Conservation (phyloP, 2,329 filamentous ascomycete species). For the Clonostachys rhizophaga region DNA sequence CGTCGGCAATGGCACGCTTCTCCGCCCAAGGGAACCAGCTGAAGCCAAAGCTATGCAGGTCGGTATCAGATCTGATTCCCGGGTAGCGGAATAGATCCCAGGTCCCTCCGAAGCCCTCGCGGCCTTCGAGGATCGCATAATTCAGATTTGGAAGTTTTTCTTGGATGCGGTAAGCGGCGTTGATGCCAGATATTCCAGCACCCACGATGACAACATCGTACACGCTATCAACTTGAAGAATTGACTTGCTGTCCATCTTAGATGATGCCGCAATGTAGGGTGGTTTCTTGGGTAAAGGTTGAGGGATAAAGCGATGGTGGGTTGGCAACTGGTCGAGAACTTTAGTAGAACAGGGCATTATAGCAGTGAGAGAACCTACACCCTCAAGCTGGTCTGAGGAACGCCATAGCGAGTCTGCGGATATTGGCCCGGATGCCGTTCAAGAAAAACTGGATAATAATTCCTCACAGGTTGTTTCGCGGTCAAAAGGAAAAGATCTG, state of each 20-base stretch:
- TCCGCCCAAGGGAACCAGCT: conserved; percentile 65
- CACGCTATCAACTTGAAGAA: neutral
- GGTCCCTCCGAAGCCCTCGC: conserved; percentile 65
- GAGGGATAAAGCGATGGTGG: too few relatives aligned
- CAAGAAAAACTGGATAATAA: too few relatives aligned
- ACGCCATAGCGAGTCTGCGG: too few relatives aligned
- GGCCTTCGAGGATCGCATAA: conserved; percentile 65
- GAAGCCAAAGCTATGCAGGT: conserved; percentile 62
- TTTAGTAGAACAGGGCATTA: too few relatives aligned
- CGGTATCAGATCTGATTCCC: conserved; percentile 62
- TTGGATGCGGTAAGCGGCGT: conserved; percentile 64
- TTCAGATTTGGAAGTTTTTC: conserved; percentile 44
- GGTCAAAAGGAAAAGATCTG: too few relatives aligned
- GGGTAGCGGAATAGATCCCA: conserved; percentile 78
- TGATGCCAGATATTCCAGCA: conserved; percentile 71
- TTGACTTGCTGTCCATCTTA: neutral
- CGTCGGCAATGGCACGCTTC: conserved; percentile 44
- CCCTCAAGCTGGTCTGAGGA: too few relatives aligned
- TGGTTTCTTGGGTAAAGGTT: too few relatives aligned
- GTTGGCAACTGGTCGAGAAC: too few relatives aligned
- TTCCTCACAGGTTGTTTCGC: too few relatives aligned
- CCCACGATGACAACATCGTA: conserved; percentile 62
- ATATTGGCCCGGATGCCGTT: too few relatives aligned
- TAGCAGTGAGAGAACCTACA: too few relatives aligned
- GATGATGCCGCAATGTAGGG: too few relatives aligned